phyloP scores from a whole-genome alignment of 352 stramenopile genomes.

The Aphanomyces cochlioides region DNA sequence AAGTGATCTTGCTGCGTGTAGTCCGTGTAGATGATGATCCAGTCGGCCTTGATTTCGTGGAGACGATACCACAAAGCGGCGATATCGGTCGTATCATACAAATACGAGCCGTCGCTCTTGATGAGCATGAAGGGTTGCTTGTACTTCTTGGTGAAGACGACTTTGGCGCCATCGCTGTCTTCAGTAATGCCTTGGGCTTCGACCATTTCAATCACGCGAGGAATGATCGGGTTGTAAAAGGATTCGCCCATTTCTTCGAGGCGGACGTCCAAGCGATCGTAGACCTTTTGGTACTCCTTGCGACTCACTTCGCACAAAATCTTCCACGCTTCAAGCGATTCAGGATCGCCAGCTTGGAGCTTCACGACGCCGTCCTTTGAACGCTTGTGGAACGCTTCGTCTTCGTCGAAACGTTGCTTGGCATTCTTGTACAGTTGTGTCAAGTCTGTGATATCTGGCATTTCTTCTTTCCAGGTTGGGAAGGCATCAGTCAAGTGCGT shows the following conservation, averaged over 20 bases:
- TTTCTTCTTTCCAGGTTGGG: slow-evolving; percentile 86
- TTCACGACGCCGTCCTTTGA: slow-evolving; percentile 97
- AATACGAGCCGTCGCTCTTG: slow-evolving; percentile 80
- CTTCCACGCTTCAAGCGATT: slow-evolving; percentile 78
- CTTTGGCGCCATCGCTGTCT: slow-evolving; percentile 85
- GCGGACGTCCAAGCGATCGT: slow-evolving; percentile 69
- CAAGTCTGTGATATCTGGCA: slow-evolving; percentile 96
- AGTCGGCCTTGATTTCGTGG: slow-evolving; percentile 76
- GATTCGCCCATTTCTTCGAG: slow-evolving; percentile 80
- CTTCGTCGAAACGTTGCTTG: slow-evolving; percentile 96
- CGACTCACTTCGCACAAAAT: slow-evolving; percentile 81
- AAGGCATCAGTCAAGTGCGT: slow-evolving; percentile 98
- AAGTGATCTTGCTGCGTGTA: slow-evolving; percentile 88
- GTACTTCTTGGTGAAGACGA: slow-evolving; percentile 89
- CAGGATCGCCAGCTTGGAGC: slow-evolving; percentile 92
- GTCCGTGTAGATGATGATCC: slow-evolving; percentile 83
- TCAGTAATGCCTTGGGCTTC: slow-evolving; percentile 83
- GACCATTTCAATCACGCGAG: slow-evolving; percentile 84
- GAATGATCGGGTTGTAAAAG: slow-evolving; percentile 86
- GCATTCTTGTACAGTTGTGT: slow-evolving; percentile 88
- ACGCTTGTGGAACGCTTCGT: slow-evolving; percentile 94
- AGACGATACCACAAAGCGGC: slow-evolving; percentile 83
- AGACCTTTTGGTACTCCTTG: slow-evolving; percentile 84
- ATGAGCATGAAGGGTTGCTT: slow-evolving; percentile 87
- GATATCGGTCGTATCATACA: slow-evolving; percentile 85